Evolutionary conservation across 306 rosid species (phyloP).

Genomic region (Dryas octopetala): DNA sequence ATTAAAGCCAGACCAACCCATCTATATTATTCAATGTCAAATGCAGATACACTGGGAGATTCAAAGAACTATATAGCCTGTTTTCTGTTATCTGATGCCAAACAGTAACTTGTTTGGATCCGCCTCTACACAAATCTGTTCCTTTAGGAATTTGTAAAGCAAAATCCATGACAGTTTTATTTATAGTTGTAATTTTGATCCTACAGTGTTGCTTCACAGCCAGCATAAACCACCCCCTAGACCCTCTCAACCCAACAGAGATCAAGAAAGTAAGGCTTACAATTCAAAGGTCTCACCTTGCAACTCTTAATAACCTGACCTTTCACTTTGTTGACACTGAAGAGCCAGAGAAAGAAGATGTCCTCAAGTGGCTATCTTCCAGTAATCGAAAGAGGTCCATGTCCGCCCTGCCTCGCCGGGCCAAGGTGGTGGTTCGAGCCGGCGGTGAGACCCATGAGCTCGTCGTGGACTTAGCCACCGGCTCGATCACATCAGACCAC

Average conservation of each 20-base stretch:
- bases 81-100: not conserved
- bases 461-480: constrained; percentile 50
- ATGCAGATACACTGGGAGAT: not conserved
- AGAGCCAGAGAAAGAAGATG: constrained; percentile 71
- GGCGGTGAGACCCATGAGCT: constrained; percentile 61
- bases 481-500: constrained; percentile 48
- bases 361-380: constrained; percentile 66
- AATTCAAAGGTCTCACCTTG: constrained; percentile 56
- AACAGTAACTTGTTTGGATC: not conserved
- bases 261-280: constrained; percentile 51
- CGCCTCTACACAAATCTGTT: not conserved
- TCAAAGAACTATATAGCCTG: too few species aligned
- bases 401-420: constrained; percentile 48
- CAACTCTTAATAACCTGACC: constrained; percentile 64
- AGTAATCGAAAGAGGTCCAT: constrained; percentile 19
- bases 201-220: constrained; percentile 29
- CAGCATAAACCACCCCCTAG: constrained; percentile 63
- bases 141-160: constrained; percentile 4
- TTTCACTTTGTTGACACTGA: constrained; percentile 70
- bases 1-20: not conserved
- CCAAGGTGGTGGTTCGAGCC: constrained; percentile 67
- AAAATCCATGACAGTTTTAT: constrained; percentile 42
- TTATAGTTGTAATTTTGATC: constrained; percentile 33
- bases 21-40: constrained; percentile 3
- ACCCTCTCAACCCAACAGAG: constrained; percentile 67